Evolutionary conservation across 1,284 basidiomycete species (phyloP).

Genomic region (Agaricales sp.): DNA sequence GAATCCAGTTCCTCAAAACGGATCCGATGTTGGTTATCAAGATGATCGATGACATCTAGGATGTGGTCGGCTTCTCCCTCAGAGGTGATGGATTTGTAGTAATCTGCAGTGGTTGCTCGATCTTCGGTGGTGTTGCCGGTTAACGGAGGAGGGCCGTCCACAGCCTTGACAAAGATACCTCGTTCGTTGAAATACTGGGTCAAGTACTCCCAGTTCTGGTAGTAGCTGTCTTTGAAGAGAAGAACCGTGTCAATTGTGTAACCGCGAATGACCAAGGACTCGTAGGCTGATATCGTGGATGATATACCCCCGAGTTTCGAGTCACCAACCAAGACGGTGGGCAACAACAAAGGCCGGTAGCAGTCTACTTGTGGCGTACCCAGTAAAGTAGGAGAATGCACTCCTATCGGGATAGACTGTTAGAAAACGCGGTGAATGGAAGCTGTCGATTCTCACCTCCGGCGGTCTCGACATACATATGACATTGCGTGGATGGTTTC

Average conservation of each 20-base stretch:
- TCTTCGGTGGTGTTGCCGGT: constrained; percentile 41
- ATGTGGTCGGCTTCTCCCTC: constrained; percentile 28
- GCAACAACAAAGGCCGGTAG: constrained; percentile 79
- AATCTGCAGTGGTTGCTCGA: constrained; percentile 46
- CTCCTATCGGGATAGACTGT: constrained; percentile 40
- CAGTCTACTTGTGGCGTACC: constrained; percentile 82
- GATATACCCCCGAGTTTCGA: constrained; percentile 91
- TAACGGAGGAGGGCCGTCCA: constrained; percentile 52
- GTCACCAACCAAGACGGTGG: constrained; percentile 83
- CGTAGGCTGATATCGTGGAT: constrained; percentile 89
- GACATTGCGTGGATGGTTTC: constrained; percentile 22
- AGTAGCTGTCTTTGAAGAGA: constrained; percentile 81
- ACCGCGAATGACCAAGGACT: constrained; percentile 83
- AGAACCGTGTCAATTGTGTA: constrained; percentile 86
- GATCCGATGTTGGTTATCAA: constrained; percentile 54
- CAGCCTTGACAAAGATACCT: constrained; percentile 47
- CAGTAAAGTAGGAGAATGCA: constrained; percentile 85
- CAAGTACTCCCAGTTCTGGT: constrained; percentile 82
- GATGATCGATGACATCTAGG: constrained; percentile 40
- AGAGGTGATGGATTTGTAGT: constrained; percentile 50
- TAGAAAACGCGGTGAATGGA: neutral
- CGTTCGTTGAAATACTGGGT: constrained; percentile 68
- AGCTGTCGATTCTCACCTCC: constrained; percentile 57
- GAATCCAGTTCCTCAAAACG: constrained; percentile 65
- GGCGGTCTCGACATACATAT: constrained; percentile 89